phyloP scores from a whole-genome alignment of 371 early-diverging fungal species.

The Lichtheimia ramosa region DNA sequence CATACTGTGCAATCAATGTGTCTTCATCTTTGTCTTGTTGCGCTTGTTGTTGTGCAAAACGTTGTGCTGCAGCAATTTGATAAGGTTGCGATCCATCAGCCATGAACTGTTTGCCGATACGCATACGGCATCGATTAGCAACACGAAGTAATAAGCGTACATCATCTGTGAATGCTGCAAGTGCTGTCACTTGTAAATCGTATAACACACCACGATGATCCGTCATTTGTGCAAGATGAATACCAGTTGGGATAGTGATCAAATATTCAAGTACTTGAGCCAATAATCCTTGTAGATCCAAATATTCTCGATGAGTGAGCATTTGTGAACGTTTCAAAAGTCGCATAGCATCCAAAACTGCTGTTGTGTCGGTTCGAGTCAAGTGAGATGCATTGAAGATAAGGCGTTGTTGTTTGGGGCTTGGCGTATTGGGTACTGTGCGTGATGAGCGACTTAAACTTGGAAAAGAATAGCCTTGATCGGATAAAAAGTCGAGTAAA shows the following conservation, averaged over 20 bases:
- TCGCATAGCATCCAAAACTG: constrained; percentile 58
- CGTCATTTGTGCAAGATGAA: constrained; percentile 59
- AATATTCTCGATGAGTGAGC: constrained; percentile 64
- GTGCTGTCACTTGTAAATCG: constrained; percentile 62
- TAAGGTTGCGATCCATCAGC: constrained; percentile 44
- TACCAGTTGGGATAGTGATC: constrained; percentile 62
- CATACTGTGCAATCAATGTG: constrained; percentile 23
- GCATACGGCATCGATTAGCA: constrained; percentile 65
- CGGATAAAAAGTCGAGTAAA: constrained; percentile 57
- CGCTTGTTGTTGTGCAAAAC: constrained; percentile 10
- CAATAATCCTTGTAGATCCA: constrained; percentile 55
- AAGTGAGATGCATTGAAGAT: constrained; percentile 42
- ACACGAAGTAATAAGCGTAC: constrained; percentile 60
- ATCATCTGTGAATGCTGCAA: constrained; percentile 68
- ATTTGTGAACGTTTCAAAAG: constrained; percentile 54
- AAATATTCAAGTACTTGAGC: constrained; percentile 61
- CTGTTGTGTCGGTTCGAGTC: constrained; percentile 49
- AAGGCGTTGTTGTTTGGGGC: constrained; percentile 9
- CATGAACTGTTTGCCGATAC: constrained; percentile 52
- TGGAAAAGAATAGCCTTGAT: constrained; percentile 68
- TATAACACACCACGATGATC: constrained; percentile 67
- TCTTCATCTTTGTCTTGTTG: constrained; percentile 6
- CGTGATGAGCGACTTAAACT: constrained; percentile 57
- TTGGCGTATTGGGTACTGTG: constrained; percentile 26
- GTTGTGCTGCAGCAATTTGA: constrained; percentile 22